A percentile compares a stretch with the other conserved stretches of the same genome.
Conservation (phyloP, 495 filamentous ascomycete genomes). For the Penicillium longicatenatum region DNA sequence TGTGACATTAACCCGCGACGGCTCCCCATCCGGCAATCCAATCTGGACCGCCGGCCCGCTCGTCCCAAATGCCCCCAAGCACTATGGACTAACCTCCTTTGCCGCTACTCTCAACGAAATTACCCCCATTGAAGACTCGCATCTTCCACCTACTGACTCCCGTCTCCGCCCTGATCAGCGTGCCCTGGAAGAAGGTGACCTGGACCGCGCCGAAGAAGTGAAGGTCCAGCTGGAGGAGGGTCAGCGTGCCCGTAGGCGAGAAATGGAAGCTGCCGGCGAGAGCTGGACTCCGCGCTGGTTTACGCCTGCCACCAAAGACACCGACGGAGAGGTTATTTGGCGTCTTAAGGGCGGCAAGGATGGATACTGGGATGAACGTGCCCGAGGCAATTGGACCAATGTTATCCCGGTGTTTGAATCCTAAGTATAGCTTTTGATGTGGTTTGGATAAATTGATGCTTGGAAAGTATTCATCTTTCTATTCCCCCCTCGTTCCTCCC, state of each 20-base stretch:
- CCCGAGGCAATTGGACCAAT: constrained; percentile 65
- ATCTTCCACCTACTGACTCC: constrained; percentile 77
- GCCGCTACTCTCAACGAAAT: constrained; percentile 87
- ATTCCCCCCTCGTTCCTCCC: neutral
- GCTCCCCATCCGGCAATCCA: constrained; percentile 55
- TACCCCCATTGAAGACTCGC: constrained; percentile 71
- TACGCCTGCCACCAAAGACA: constrained; percentile 1
- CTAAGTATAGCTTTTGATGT: neutral
- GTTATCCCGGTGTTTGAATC: constrained; percentile 71
- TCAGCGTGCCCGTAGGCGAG: constrained; percentile 73
- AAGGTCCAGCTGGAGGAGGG: constrained; percentile 84
- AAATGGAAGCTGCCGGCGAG: constrained; percentile 72
- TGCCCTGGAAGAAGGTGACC: constrained; percentile 76
- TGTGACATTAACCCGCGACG: constrained; percentile 62
- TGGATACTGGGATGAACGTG: constrained; percentile 90
- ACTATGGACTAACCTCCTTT: constrained; percentile 86
- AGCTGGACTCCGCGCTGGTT: constrained; percentile 58
- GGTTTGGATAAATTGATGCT: neutral
- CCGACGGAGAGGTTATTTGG: constrained; percentile 51
- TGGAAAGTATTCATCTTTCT: neutral
- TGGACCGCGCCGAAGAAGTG: constrained; percentile 81
- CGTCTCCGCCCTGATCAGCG: constrained; percentile 89
- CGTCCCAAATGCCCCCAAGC: constrained; percentile 70
- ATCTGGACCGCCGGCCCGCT: constrained; percentile 79
- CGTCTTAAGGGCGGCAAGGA: constrained; percentile 75